Evolutionary conservation across 2,329 filamentous ascomycete genomes (phyloP).

Genomic region (Sclerotinia glacialis): DNA sequence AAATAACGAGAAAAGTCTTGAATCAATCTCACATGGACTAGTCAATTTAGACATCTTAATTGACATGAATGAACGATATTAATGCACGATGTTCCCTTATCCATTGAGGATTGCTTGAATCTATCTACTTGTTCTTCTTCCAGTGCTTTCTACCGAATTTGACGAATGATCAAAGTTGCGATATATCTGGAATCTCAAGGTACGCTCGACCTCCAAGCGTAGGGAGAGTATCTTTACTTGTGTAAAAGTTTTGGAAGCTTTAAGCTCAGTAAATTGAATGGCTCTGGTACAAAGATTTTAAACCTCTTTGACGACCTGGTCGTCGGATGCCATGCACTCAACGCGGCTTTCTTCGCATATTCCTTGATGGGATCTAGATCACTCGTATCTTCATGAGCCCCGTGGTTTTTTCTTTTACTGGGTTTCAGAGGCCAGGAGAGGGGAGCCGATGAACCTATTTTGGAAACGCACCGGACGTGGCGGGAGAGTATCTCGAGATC

Average conservation of each 20-base stretch:
- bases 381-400: not conserved
- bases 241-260: not conserved
- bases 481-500: not conserved
- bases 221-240: not conserved
- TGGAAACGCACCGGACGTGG: not conserved
- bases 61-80: slow-evolving; percentile 21
- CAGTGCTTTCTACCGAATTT: not conserved
- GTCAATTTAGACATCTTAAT: slow-evolving; percentile 16
- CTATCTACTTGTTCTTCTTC: not conserved
- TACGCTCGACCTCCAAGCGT: not conserved
- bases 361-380: not conserved
- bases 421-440: not conserved
- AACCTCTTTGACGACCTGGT: not conserved
- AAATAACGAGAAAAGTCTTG: slow-evolving; percentile 15
- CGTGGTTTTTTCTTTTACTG: not conserved
- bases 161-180: not conserved
- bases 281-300: not conserved
- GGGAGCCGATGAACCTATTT: not conserved
- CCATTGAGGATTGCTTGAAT: not conserved
- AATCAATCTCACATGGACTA: slow-evolving; percentile 18
- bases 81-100: not conserved
- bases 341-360: not conserved
- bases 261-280: not conserved
- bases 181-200: not conserved
- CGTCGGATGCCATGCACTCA: not conserved